Base-by-base conservation (phyloP, 306 rosid genomes). In the Quercus dentata region DNA sequence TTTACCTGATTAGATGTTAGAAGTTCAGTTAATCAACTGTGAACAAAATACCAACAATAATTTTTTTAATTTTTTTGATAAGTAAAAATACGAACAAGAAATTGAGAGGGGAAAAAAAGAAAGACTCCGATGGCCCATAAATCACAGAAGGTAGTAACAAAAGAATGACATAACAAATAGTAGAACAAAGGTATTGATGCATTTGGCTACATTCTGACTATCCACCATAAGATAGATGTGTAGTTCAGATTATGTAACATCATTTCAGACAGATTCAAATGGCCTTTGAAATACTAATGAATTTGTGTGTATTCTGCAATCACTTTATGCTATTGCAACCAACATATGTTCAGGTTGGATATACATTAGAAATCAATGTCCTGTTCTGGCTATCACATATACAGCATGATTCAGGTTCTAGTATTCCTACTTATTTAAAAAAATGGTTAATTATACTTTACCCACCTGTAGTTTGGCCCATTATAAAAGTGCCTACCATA, bases 1-100 rank as follows among this genome's bases (percentile, higher is more conserved):
- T 90, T 89, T n/a, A 92, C 98, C 98, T 92, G 83, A 67, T 85
- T 74, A 72, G 64, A 75, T 18, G 81, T 83, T 80, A 80, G 74
- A 77, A 81, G 27, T 64, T 78, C 69, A 44, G 79, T 75, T 80
- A 38, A 81, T 65, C 23, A 73, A 75, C 72, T 80, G 25, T 78
- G 49, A 49, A 63, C 61, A 58, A 72, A 62, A 64, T 46, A 46
- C 63, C 71, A 35, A 46, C 41, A 56, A 8, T 3, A 41, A 8
- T 41, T 7, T 41, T 2, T 41, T 41, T 38, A 38, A 8, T 41
- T 41, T 41, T 41, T 41, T 41, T 41, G 3, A 8, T 8, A 41
- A 41, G 3, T 41, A 41, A 41, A 41, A 41, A 41, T 41, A 41
- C 12, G 3, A 41, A 35, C 41, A 56, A 82, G 52, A n/a, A n/a